Evolutionary conservation across 129 eudicot species (phyloP).

Genomic region (Escallonia rubra): DNA sequence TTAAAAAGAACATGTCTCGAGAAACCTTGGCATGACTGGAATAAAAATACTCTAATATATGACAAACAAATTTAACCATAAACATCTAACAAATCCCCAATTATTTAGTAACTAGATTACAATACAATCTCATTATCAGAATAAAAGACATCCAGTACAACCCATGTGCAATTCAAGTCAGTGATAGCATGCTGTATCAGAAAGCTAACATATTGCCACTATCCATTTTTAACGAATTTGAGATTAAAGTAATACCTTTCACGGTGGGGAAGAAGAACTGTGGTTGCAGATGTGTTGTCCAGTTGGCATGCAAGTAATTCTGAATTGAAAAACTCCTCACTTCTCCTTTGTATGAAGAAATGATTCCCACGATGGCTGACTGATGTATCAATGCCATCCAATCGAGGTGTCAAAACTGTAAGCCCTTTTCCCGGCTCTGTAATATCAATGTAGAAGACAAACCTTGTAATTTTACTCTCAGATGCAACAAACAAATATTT

Average conservation of each 20-base stretch:
- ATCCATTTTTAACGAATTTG: background rate
- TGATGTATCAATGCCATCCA: constrained; percentile 77
- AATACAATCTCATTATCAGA: no score
- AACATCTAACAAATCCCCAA: no score
- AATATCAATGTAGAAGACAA: constrained; percentile 72
- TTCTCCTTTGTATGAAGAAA: constrained; percentile 80
- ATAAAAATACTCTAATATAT: no score
- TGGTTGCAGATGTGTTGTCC: constrained; percentile 58
- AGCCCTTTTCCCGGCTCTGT: constrained; percentile 65
- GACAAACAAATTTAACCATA: no score
- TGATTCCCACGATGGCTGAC: constrained; percentile 90
- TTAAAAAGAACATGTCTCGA: no score
- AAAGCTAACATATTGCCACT: background rate
- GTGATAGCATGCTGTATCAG: no score
- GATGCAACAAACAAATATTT: constrained; percentile 73
- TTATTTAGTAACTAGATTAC: no score
- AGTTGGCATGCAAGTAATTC: constrained; percentile 89
- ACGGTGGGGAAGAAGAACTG: constrained; percentile 74
- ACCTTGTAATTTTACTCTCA: constrained; percentile 79
- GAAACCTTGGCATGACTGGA: no score
- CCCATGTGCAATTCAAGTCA: no score
- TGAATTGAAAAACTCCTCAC: constrained; percentile 75
- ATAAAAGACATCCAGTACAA: no score
- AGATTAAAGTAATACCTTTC: constrained; percentile 45
- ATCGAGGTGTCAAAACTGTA: constrained; percentile 67